phyloP scores from a whole-genome alignment of 1,284 basidiomycete genomes.

The Papiliotrema laurentii region DNA sequence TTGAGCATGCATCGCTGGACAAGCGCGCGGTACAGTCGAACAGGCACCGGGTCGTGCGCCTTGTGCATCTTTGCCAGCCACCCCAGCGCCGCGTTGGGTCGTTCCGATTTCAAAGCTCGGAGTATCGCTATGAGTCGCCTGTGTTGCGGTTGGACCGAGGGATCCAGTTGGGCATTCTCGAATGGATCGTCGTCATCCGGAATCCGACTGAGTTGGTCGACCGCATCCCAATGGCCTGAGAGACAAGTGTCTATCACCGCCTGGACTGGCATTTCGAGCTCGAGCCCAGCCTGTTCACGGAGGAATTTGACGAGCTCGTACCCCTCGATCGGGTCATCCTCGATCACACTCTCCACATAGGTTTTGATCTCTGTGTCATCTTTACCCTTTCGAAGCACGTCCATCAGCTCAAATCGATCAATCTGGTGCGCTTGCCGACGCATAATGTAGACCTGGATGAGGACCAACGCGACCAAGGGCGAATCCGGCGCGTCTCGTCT shows the following conservation, averaged over 20 bases:
- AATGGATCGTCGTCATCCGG: not conserved
- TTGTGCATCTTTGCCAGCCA: not conserved
- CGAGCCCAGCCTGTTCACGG: not conserved
- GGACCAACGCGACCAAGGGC: not conserved
- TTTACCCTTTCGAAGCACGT: too few relatives aligned
- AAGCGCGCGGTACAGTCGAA: not conserved
- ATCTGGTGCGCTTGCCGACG: not conserved
- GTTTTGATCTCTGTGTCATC: not conserved
- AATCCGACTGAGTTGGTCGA: not conserved
- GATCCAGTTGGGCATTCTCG: not conserved
- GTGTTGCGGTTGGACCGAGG: not conserved
- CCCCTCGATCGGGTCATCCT: slow-evolving; percentile 1
- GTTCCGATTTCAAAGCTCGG: not conserved
- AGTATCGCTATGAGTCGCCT: not conserved
- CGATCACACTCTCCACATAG: not conserved
- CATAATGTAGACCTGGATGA: not conserved
- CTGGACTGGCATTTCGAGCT: not conserved
- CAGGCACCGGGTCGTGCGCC: not conserved
- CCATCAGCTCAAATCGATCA: not conserved
- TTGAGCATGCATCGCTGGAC: too few relatives aligned
- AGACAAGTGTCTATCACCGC: not conserved
- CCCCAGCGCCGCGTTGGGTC: not conserved
- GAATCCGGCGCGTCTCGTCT: not conserved
- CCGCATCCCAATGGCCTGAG: not conserved
- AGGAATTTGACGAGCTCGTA: not conserved